A percentile compares a stretch with the other conserved stretches of the same genome.
These are phyloP conservation scores for Trametes elegans DNA, from an alignment of 768 basidiomycete species.

Conservation along the genomic window DNA sequence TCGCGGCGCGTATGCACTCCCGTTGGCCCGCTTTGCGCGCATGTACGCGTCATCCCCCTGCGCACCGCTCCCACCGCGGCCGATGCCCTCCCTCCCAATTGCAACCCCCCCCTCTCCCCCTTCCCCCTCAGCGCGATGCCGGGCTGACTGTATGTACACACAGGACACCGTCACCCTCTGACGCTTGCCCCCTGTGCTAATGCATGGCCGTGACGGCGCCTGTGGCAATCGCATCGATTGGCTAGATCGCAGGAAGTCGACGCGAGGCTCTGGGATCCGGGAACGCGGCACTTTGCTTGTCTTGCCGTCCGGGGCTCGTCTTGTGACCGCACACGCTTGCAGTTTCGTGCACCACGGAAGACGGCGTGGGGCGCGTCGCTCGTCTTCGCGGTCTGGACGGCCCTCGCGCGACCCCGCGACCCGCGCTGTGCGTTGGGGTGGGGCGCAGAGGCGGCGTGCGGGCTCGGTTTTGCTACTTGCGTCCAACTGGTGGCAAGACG, in stretches of 20 bases:
- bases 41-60: neutral
- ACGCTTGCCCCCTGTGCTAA: no score
- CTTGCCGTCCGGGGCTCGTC: neutral
- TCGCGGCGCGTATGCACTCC: neutral
- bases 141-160: neutral
- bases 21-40: neutral
- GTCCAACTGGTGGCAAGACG: neutral
- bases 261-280: no score
- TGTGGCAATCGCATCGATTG: conserved; percentile 5
- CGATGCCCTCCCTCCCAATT: no score
- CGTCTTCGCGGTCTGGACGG: neutral
- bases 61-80: neutral
- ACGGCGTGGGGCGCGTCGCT: neutral
- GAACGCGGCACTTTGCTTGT: neutral
- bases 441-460: neutral
- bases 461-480: no score
- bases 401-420: neutral
- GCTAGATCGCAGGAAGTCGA: conserved; percentile 2
- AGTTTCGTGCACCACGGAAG: neutral
- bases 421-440: no score
- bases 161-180: neutral
- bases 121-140: neutral
- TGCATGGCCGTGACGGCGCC: neutral
- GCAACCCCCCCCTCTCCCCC: no score
- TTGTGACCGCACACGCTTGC: conserved; percentile 8